phyloP scores from a whole-genome alignment of 305 asterid species.

The Withania somnifera region DNA sequence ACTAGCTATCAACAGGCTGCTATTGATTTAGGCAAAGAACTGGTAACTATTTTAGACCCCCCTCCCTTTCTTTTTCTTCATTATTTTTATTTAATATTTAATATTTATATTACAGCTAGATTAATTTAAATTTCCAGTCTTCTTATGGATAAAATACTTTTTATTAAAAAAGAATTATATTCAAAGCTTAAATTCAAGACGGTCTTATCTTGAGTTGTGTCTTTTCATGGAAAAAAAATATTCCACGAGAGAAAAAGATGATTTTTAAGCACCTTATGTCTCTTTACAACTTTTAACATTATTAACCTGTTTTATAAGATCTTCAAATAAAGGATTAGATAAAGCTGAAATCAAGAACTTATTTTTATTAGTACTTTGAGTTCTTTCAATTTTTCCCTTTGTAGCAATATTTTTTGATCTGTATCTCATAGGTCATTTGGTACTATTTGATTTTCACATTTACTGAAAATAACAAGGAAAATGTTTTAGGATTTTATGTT shows the following conservation, averaged over 20 bases:
- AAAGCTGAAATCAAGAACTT: neutral
- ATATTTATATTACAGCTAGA: too few relatives aligned
- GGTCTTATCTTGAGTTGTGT: too few relatives aligned
- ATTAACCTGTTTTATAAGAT: neutral
- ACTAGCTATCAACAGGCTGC: conserved; percentile 74
- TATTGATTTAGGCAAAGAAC: conserved; percentile 53
- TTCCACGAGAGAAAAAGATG: too few relatives aligned
- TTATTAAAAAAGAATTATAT: too few relatives aligned
- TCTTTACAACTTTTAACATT: neutral
- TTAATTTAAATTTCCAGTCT: too few relatives aligned
- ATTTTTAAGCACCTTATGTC: neutral
- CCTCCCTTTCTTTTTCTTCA: too few relatives aligned
- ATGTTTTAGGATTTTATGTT: conserved; percentile 38
- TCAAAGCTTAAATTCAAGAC: too few relatives aligned
- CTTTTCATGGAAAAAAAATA: neutral
- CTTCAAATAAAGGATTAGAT: neutral
- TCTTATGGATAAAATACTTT: too few relatives aligned
- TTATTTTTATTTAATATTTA: too few relatives aligned
- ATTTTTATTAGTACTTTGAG: neutral
- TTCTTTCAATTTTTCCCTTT: neutral
- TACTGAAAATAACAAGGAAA: too few relatives aligned
- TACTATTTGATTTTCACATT: neutral
- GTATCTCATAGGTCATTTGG: neutral
- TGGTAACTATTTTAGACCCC: conserved; percentile 24
- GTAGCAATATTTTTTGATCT: neutral